Evolutionary conservation across 306 rosid species (phyloP).

Genomic region (Inga laurina): DNA sequence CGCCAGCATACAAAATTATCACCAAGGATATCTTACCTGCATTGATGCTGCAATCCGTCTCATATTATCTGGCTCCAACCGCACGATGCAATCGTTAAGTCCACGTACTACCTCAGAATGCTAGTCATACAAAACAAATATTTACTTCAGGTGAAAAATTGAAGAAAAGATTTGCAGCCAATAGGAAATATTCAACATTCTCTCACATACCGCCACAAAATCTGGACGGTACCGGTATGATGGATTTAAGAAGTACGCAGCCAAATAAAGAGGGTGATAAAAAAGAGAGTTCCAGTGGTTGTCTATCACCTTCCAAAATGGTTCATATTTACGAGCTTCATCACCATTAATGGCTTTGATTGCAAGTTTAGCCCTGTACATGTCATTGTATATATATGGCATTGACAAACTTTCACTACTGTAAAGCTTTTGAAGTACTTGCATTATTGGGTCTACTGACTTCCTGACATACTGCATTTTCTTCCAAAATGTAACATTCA

Average conservation of each 20-base stretch:
- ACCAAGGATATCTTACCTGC: conserved; percentile 59
- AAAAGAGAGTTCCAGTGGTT: conserved; percentile 73
- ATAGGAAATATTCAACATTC: conserved; percentile 28
- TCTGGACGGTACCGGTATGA: conserved; percentile 83
- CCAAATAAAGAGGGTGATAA: conserved; percentile 84
- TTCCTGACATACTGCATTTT: conserved; percentile 67
- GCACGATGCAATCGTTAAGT: conserved; percentile 81
- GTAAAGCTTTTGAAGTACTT: conserved; percentile 73
- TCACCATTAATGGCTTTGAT: conserved; percentile 73
- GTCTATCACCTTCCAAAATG: conserved; percentile 88
- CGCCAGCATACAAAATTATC: conserved; percentile 9
- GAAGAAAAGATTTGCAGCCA: conserved; percentile 29
- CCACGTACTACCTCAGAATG: conserved; percentile 87
- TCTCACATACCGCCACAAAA: conserved; percentile 68
- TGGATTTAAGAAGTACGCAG: conserved; percentile 91
- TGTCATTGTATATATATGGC: conserved; percentile 75
- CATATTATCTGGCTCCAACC: conserved; percentile 77
- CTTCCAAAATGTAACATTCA: conserved; percentile 83
- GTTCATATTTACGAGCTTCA: conserved; percentile 73
- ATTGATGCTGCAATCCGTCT: conserved; percentile 84
- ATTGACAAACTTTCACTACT: conserved; percentile 70
- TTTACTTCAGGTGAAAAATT: conserved; percentile 42
- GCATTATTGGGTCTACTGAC: conserved; percentile 82
- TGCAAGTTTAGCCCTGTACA: conserved; percentile 82
- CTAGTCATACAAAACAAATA: conserved; percentile 46